These are phyloP conservation scores for Zea mays DNA, from an alignment of 176 grass and related monocot species.

Conservation along the genomic window DNA sequence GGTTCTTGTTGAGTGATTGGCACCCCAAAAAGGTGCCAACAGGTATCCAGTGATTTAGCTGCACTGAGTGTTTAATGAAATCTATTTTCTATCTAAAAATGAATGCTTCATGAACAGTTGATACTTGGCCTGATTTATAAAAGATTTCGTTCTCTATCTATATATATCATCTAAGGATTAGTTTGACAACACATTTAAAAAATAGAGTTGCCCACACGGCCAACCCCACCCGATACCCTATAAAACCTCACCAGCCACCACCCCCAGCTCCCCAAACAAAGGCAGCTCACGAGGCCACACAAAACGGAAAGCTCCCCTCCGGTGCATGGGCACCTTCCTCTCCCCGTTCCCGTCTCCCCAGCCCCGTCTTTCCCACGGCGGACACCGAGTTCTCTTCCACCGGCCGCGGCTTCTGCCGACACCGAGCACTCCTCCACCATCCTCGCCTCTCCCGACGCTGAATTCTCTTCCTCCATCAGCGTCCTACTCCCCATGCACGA, in stretches of 20 bases:
- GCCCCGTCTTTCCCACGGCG: constrained; percentile 24
- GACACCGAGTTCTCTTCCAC: background rate
- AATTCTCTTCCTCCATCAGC: background rate
- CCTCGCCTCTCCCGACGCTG: background rate
- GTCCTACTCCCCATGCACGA: constrained; percentile 20
- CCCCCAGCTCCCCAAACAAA: background rate
- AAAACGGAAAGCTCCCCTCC: background rate
- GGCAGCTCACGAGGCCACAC: background rate
- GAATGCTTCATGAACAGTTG: too few relatives aligned
- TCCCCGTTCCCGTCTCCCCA: constrained; percentile 35
- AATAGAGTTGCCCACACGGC: too few relatives aligned
- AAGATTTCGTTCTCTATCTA: too few relatives aligned
- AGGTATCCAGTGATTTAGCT: too few relatives aligned
- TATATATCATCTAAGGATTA: too few relatives aligned
- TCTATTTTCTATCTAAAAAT: too few relatives aligned
- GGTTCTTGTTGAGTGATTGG: too few relatives aligned
- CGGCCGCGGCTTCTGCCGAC: background rate
- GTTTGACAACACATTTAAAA: too few relatives aligned
- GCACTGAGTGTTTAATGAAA: too few relatives aligned
- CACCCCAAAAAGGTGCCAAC: too few relatives aligned
- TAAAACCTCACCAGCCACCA: background rate
- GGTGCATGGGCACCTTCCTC: constrained; percentile 27
- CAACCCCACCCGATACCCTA: background rate
- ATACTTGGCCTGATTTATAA: too few relatives aligned
- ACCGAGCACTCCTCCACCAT: background rate